These are phyloP conservation scores for Cordyceps cateniannulata DNA, from an alignment of 2,329 filamentous ascomycete genomes.

Conservation along the genomic window DNA sequence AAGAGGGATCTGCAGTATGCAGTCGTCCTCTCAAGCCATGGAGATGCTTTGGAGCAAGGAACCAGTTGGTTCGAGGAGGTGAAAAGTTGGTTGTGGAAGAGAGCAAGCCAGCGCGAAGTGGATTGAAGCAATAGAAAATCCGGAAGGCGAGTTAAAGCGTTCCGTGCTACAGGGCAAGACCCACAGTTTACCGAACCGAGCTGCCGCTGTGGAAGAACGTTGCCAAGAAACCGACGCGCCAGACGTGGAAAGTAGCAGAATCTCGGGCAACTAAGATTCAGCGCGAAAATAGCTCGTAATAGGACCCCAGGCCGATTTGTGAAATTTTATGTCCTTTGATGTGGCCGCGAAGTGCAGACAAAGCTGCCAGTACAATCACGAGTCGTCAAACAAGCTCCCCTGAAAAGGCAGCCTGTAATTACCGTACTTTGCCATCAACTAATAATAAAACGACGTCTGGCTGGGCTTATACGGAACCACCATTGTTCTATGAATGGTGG, in stretches of 20 bases:
- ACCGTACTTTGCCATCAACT: no score
- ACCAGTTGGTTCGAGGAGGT: neutral
- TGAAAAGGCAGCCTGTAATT: no score
- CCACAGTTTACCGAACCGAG: neutral
- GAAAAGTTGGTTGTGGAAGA: slow-evolving; percentile 1
- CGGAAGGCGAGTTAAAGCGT: slow-evolving; percentile 12
- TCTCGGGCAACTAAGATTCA: neutral
- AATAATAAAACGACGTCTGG: no score
- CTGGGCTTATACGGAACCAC: no score
- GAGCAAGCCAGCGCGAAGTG: neutral
- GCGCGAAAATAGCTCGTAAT: no score
- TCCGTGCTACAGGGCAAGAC: slow-evolving; percentile 5
- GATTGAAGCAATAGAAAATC: slow-evolving; percentile 10
- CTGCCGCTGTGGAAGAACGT: neutral
- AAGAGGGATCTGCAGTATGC: neutral
- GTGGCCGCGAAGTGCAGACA: no score
- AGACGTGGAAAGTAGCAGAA: neutral
- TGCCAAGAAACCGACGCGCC: neutral
- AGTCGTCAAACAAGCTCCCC: no score
- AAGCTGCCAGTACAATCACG: no score
- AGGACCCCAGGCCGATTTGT: no score
- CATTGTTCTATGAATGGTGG: no score
- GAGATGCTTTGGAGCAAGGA: neutral
- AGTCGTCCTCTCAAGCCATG: slow-evolving; percentile 7
- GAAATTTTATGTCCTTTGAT: no score